These are phyloP conservation scores for Haberlea rhodopensis DNA, from an alignment of 257 asterid species.

Conservation along the genomic window DNA sequence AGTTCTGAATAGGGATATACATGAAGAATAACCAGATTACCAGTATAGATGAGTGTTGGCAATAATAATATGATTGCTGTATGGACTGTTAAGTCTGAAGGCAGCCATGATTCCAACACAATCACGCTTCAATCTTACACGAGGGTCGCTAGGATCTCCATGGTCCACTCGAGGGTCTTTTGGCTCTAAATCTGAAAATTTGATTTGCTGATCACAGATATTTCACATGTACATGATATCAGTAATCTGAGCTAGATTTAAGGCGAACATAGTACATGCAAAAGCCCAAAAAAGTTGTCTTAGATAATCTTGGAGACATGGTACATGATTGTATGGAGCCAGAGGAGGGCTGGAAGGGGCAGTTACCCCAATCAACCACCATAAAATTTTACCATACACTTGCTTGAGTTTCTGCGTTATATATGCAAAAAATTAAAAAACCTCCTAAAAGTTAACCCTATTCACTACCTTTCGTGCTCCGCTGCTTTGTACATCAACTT, in stretches of 20 bases:
- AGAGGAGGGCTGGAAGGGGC: not conserved
- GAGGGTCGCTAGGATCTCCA: slow-evolving; percentile 80
- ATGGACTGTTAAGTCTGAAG: slow-evolving; percentile 65
- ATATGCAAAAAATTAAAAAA: not conserved
- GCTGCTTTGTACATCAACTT: not conserved
- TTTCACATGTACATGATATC: not conserved
- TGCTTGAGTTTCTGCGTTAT: not conserved
- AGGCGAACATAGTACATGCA: not conserved
- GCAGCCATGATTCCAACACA: slow-evolving; percentile 91
- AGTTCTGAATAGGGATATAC: not conserved
- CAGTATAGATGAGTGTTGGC: slow-evolving; percentile 88
- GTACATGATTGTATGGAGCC: not conserved
- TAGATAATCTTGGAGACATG: not conserved
- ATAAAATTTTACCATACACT: not conserved
- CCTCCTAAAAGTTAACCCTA: not conserved
- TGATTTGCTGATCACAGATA: slow-evolving; percentile 13
- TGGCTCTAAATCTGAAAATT: slow-evolving; percentile 36
- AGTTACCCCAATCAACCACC: not conserved
- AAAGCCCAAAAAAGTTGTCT: not conserved
- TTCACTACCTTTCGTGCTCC: not conserved
- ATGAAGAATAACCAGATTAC: slow-evolving; percentile 36
- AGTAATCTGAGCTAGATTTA: not conserved
- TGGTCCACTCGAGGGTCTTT: slow-evolving; percentile 37
- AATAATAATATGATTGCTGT: slow-evolving; percentile 52
- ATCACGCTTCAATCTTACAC: slow-evolving; percentile 85